Base-by-base conservation (phyloP, 805 yeast species). In the Teunomyces barrocoloradensis region DNA sequence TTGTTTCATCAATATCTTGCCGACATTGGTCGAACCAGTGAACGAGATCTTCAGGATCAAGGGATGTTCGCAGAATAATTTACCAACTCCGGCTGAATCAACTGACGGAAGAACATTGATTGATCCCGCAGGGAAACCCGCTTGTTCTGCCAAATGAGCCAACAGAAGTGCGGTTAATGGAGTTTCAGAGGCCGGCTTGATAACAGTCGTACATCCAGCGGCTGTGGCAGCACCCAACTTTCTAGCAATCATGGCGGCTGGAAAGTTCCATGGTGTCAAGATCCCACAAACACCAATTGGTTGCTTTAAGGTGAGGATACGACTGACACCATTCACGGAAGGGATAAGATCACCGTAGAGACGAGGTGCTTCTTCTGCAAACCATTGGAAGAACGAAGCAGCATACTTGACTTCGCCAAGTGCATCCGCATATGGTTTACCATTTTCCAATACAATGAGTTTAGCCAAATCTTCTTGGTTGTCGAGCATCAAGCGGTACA, bases 321-420 rank as follows among this genome's bases (percentile, higher is more conserved):
- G 73, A 56, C 68, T 73, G 21, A 68, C 54, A 1, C 77, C 62
- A 50, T 68, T 71, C 44, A 77, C 70, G 2, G 89, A 78, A n/a
- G 78, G 77, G 46, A 86, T 80, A 13, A 76, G 68, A 52, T 82
- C 84, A n/a, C 92, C 94, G 45, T 80, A 69, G 23, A 79, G 64
- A 55, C 89, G 76, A 34, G 89, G 87, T 6, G 92, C 92, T 55
- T 82, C 87, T 63, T 86, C 94, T 28, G 95, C 75, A 61, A 82
- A 91, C 97, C 97, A 91, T 60, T 89, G 90, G 63, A 88, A 86
- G 65, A 86, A 90, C 5, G 87, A 79, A 1, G 89, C 85, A 7
- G 86, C 84, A 55, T 83, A 82, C 43, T 58, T 63, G 25, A 86
- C 75, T 61, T 87, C 94, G 4, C 90, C 91, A 43, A 68, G 60